Conservation (phyloP, 1,284 basidiomycete genomes). For the Puccinia hordei region DNA sequence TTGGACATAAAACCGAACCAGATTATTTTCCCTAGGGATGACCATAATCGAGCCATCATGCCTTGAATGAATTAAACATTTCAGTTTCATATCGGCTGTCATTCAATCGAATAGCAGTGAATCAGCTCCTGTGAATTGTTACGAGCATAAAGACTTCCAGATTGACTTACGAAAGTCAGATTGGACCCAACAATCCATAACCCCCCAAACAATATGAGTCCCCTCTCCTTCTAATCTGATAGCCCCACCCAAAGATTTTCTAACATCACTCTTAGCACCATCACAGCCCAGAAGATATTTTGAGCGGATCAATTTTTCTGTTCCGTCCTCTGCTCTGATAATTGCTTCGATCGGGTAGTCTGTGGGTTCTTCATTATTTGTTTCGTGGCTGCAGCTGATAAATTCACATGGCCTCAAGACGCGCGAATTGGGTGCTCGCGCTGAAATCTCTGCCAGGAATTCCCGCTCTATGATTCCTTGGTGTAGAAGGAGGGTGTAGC, state of each 20-base stretch:
- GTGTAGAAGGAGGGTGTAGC: constrained; percentile 61
- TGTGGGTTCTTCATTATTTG: constrained; percentile 53
- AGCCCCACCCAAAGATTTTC: constrained; percentile 58
- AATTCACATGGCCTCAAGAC: constrained; percentile 52
- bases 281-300: constrained; percentile 61
- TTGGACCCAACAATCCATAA: constrained; percentile 56
- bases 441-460: constrained; percentile 60
- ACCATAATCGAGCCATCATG: constrained; percentile 58
- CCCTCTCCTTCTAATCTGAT: constrained; percentile 59
- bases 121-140: constrained; percentile 49
- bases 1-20: constrained; percentile 58
- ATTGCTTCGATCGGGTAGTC: constrained; percentile 55
- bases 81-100: constrained; percentile 54
- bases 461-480: constrained; percentile 61
- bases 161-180: constrained; percentile 51
- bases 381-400: constrained; percentile 49
- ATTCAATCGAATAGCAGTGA: constrained; percentile 41
- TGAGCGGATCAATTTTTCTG: constrained; percentile 56
- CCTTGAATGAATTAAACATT: constrained; percentile 57
- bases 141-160: background rate
- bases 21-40: constrained; percentile 57
- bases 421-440: constrained; percentile 48
- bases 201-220: constrained; percentile 60
- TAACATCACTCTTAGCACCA: constrained; percentile 59
- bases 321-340: constrained; percentile 53